Conservation (phyloP, 768 basidiomycete genomes). For the Chalciporus piperatus region DNA sequence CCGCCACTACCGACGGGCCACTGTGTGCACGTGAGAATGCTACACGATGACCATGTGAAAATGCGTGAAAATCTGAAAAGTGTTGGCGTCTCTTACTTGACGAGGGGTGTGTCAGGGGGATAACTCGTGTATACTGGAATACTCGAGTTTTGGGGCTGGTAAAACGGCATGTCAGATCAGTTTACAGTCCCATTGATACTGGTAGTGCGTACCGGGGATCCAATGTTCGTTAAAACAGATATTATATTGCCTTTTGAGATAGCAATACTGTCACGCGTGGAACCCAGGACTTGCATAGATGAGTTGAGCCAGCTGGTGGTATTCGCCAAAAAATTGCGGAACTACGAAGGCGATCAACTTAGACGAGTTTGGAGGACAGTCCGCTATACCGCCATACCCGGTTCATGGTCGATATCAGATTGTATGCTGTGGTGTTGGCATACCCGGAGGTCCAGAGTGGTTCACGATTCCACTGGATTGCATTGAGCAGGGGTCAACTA, state of each 20-base stretch:
- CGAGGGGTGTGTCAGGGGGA: constrained; percentile 43
- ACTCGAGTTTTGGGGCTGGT: constrained; percentile 54
- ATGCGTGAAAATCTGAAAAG: constrained; percentile 2
- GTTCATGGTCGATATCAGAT: constrained; percentile 60
- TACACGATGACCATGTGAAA: constrained; percentile 20
- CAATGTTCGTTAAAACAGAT: constrained; percentile 66
- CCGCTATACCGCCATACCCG: constrained; percentile 32
- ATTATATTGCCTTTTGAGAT: constrained; percentile 64
- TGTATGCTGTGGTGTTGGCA: constrained; percentile 53
- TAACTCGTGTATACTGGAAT: constrained; percentile 60
- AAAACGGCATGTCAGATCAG: not conserved
- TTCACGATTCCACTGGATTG: constrained; percentile 59
- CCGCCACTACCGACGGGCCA: constrained; percentile 68
- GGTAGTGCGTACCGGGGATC: constrained; percentile 52
- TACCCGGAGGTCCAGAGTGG: constrained; percentile 73
- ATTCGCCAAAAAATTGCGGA: constrained; percentile 66
- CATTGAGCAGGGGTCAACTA: constrained; percentile 1
- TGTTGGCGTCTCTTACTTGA: constrained; percentile 46
- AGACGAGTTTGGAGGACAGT: too few species aligned
- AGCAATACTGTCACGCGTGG: constrained; percentile 51
- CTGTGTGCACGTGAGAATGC: constrained; percentile 63
- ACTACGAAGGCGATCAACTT: constrained; percentile 29
- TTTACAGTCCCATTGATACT: not conserved
- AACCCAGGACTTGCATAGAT: constrained; percentile 49
- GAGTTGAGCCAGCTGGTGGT: constrained; percentile 49